A percentile compares a stretch with the other conserved stretches of the same genome.
Evolutionary conservation across 2,329 filamentous ascomycete species (phyloP).

Genomic region (Sphaerostilbella broomeana): DNA sequence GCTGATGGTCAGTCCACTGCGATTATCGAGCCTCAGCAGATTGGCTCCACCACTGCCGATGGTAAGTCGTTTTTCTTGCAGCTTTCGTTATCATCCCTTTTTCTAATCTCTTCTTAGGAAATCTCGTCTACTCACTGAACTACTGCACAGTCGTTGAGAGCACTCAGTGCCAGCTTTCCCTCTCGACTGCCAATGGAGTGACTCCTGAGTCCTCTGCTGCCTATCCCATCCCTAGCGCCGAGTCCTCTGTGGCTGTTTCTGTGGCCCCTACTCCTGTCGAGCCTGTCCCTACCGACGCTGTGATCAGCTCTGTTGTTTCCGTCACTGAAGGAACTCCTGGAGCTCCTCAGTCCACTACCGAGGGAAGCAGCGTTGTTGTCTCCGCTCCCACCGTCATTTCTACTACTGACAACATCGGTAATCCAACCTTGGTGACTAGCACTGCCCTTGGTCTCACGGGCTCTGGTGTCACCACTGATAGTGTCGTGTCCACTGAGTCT

Average conservation of each 20-base stretch:
- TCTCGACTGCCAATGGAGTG: constrained; percentile 21
- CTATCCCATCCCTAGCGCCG: constrained; percentile 2
- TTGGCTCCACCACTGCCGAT: constrained; percentile 26
- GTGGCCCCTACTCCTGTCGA: not conserved
- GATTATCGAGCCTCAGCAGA: constrained; percentile 24
- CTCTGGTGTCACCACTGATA: constrained; percentile 12
- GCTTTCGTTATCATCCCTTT: not conserved
- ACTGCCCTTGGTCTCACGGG: constrained; percentile 17
- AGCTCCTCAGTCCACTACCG: not conserved
- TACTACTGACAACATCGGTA: constrained; percentile 17
- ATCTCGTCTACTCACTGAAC: constrained; percentile 30
- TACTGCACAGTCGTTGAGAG: constrained; percentile 30
- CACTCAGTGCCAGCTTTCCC: constrained; percentile 27
- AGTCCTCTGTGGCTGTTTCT: not conserved
- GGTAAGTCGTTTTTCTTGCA: constrained; percentile 19
- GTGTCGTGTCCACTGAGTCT: constrained; percentile 13
- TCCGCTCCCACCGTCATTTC: constrained; percentile 15
- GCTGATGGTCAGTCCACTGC: constrained; percentile 25
- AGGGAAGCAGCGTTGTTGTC: no score
- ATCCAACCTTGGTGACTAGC: constrained; percentile 17
- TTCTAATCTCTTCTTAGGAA: constrained; percentile 18
- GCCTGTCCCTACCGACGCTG: not conserved
- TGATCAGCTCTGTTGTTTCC: no score
- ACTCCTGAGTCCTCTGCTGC: constrained; percentile 12
- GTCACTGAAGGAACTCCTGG: constrained; percentile 1